A percentile compares a stretch with the other conserved stretches of the same genome.
These are phyloP conservation scores for Letharia columbiana DNA, from an alignment of 495 filamentous ascomycete species.

Conservation along the genomic window DNA sequence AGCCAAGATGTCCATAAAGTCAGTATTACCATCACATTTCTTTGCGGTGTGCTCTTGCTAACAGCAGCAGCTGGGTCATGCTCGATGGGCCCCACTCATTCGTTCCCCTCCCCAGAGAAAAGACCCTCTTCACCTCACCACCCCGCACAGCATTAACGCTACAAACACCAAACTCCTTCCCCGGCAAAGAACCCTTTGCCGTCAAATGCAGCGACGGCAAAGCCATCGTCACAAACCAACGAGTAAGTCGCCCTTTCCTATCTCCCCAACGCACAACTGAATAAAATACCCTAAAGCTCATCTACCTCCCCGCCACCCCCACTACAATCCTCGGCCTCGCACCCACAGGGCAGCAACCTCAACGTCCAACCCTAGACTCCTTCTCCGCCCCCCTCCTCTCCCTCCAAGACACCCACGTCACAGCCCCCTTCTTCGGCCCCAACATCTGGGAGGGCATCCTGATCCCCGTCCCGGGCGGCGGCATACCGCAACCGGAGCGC, in stretches of 20 bases:
- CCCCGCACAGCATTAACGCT: conserved; percentile 59
- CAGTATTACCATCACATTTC: conserved; percentile 9
- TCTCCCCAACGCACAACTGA: conserved; percentile 1
- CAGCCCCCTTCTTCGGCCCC: conserved; percentile 90
- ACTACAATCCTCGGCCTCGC: conserved; percentile 34
- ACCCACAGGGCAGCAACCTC: not conserved
- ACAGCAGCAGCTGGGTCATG: conserved; percentile 64
- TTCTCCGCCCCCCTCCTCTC: conserved; percentile 83
- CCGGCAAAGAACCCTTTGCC: conserved; percentile 48
- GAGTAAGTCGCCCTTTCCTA: conserved; percentile 43
- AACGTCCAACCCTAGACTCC: conserved; percentile 52
- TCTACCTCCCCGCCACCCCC: conserved; percentile 72
- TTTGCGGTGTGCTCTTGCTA: not conserved
- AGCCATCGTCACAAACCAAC: conserved; percentile 81
- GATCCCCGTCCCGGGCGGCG: conserved; percentile 74
- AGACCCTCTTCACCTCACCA: conserved; percentile 60
- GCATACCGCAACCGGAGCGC: conserved; percentile 65
- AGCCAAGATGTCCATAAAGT: conserved; percentile 40
- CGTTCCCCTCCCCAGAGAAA: conserved; percentile 62
- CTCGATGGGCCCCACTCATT: conserved; percentile 55
- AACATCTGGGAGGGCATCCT: conserved; percentile 81
- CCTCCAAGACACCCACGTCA: conserved; percentile 79
- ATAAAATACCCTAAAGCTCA: conserved; percentile 47
- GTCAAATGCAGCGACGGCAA: conserved; percentile 51
- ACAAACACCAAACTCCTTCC: conserved; percentile 49